Percentiles rank a stretch among this genome's conserved stretches.
Evolutionary conservation across 2,329 filamentous ascomycete species (phyloP).

Genomic region (Fusarium metavorans): DNA sequence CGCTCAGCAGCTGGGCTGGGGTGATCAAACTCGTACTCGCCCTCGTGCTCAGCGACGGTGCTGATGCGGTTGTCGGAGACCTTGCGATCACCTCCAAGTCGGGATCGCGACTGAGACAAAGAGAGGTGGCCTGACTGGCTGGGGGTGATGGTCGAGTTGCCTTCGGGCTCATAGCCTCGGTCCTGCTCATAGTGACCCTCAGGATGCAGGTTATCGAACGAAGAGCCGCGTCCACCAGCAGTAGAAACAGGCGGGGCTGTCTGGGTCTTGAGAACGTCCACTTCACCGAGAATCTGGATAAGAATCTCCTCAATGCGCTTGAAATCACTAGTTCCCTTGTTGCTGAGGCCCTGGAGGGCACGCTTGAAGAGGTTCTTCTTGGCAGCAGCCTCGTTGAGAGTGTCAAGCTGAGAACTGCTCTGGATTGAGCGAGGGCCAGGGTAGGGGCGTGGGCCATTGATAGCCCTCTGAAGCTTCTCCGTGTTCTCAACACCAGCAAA

Average conservation of each 20-base stretch:
- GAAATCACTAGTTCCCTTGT: slow-evolving; percentile 89
- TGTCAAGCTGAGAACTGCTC: slow-evolving; percentile 67
- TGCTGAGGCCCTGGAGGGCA: slow-evolving; percentile 89
- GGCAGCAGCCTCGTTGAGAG: slow-evolving; percentile 67
- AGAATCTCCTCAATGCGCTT: slow-evolving; percentile 92
- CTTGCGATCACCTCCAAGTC: slow-evolving; percentile 64
- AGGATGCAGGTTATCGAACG: slow-evolving; percentile 76
- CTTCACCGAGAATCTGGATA: slow-evolving; percentile 90
- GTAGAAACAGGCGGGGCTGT: slow-evolving; percentile 55
- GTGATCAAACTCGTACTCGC: slow-evolving; percentile 73
- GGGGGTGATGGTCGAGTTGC: slow-evolving; percentile 75
- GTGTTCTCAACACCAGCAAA: slow-evolving; percentile 90
- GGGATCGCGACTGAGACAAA: slow-evolving; percentile 63
- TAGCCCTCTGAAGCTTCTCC: slow-evolving; percentile 83
- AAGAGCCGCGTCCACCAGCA: slow-evolving; percentile 66
- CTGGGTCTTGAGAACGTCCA: slow-evolving; percentile 82
- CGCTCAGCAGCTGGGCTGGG: slow-evolving; percentile 55
- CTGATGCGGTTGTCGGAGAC: slow-evolving; percentile 86
- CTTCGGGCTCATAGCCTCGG: slow-evolving; percentile 85
- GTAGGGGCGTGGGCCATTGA: slow-evolving; percentile 88
- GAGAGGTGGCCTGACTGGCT: slow-evolving; percentile 83
- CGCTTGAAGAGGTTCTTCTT: slow-evolving; percentile 97
- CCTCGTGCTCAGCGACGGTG: slow-evolving; percentile 86
- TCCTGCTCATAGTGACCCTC: slow-evolving; percentile 75
- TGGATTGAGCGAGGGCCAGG: slow-evolving; percentile 75